phyloP scores from a whole-genome alignment of 1,284 basidiomycete genomes.

The Pseudozyma pruni region DNA sequence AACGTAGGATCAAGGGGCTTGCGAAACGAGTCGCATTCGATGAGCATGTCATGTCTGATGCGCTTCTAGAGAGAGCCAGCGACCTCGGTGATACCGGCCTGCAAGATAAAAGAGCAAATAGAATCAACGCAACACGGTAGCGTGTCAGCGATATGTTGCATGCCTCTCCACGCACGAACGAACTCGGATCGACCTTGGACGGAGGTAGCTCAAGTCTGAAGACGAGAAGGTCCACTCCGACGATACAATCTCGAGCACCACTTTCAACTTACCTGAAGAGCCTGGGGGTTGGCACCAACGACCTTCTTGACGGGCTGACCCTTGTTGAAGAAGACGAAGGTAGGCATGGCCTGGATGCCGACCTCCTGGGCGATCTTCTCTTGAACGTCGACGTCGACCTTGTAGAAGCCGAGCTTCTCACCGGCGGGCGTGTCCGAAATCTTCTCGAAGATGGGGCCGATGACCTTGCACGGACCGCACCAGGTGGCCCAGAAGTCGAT shows the following conservation, averaged over 20 bases:
- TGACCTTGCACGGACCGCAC: conserved; percentile 76
- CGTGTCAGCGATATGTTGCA: conserved; percentile 4
- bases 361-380: conserved; percentile 74
- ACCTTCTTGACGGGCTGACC: conserved; percentile 75
- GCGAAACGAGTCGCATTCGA: too few species aligned
- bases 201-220: too few species aligned
- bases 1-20: background rate
- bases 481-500: conserved; percentile 68
- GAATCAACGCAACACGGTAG: background rate
- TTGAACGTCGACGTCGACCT: conserved; percentile 72
- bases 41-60: background rate
- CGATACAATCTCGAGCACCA: background rate
- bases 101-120: background rate
- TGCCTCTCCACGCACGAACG: too few species aligned
- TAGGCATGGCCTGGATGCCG: conserved; percentile 82
- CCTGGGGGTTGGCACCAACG: conserved; percentile 75
- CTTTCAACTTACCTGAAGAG: conserved; percentile 70
- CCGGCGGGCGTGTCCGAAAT: conserved; percentile 69
- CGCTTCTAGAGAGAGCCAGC: conserved; percentile 12
- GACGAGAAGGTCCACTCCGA: too few species aligned
- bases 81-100: conserved; percentile 43
- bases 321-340: conserved; percentile 79
- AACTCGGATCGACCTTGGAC: too few species aligned
- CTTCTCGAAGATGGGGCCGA: conserved; percentile 82
- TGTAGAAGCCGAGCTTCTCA: conserved; percentile 76